A percentile compares a stretch with the other conserved stretches of the same genome.
Conservation (phyloP, 768 basidiomycete species). For the Collybia mongolica region DNA sequence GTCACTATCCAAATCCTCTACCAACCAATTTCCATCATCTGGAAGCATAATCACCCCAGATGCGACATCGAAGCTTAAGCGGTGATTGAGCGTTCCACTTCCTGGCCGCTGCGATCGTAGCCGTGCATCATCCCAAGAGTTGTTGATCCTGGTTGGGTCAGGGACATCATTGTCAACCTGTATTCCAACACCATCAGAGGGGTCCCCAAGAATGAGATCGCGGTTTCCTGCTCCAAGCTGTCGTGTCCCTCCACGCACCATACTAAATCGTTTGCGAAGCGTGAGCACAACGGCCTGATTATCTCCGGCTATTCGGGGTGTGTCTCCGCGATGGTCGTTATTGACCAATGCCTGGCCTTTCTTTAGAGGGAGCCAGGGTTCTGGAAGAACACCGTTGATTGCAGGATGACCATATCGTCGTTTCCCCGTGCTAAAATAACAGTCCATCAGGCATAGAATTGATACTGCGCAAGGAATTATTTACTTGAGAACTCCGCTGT, state of each 20-base stretch:
- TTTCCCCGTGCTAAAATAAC: conserved; percentile 74
- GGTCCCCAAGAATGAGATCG: conserved; percentile 14
- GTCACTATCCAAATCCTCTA: conserved; percentile 46
- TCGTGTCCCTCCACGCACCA: conserved; percentile 34
- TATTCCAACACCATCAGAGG: conserved; percentile 6
- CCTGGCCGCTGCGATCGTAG: conserved; percentile 16
- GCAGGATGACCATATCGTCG: conserved; percentile 94
- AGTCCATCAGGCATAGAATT: conserved; percentile 6
- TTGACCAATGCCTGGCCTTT: conserved; percentile 78
- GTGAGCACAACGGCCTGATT: conserved; percentile 79
- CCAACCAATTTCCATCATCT: conserved; percentile 67
- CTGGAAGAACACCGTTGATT: conserved; percentile 87
- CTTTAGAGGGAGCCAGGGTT: conserved; percentile 92
- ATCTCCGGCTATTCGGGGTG: conserved; percentile 36
- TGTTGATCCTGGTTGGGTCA: conserved; percentile 29
- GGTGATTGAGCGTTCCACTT: conserved; percentile 41
- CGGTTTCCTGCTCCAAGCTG: conserved; percentile 12
- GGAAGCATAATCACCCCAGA: conserved; percentile 89
- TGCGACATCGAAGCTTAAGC: conserved; percentile 81
- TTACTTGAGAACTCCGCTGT: conserved; percentile 88
- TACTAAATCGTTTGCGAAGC: conserved; percentile 69
- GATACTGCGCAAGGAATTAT: conserved; percentile 10
- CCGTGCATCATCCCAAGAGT: conserved; percentile 65
- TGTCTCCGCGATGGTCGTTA: conserved; percentile 35
- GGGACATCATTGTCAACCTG: conserved; percentile 11